Conservation (phyloP, 2,329 filamentous ascomycete species). For the Xylaria sp. region DNA sequence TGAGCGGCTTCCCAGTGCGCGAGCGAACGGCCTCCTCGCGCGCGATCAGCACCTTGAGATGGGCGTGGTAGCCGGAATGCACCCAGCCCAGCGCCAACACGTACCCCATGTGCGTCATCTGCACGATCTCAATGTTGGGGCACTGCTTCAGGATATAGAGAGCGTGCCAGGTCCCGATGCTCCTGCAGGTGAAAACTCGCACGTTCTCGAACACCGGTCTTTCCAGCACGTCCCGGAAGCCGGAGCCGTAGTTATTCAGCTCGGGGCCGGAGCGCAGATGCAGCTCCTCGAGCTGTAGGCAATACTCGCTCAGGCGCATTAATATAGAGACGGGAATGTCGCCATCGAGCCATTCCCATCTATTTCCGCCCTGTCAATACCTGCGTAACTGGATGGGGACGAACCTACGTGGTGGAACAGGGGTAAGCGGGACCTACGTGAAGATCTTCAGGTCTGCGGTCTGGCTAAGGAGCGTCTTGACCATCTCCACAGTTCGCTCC, state of each 20-base stretch:
- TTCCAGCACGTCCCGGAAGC: conserved; percentile 19
- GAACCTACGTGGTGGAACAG: too few species aligned
- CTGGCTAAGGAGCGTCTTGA: conserved; percentile 17
- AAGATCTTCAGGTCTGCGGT: conserved; percentile 28
- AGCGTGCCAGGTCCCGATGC: conserved; percentile 19
- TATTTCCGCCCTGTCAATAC: conserved; percentile 6
- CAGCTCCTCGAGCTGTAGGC: conserved; percentile 26
- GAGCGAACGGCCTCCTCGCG: conserved; percentile 24
- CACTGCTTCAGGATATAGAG: conserved; percentile 24
- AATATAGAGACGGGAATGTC: conserved; percentile 29
- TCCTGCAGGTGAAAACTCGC: conserved; percentile 23
- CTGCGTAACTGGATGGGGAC: not conserved
- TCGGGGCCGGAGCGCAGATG: conserved; percentile 27
- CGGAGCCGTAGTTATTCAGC: conserved; percentile 4
- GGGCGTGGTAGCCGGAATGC: conserved; percentile 19
- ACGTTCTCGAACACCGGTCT: conserved; percentile 19
- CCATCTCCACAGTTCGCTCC: conserved; percentile 13
- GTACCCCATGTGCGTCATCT: conserved; percentile 25
- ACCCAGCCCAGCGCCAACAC: conserved; percentile 19
- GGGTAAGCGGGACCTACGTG: conserved; percentile 16
- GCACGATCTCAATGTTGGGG: conserved; percentile 17
- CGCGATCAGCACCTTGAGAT: conserved; percentile 12
- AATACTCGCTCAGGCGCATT: conserved; percentile 10
- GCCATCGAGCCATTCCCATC: conserved; percentile 26
- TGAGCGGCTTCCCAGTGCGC: conserved; percentile 12